phyloP scores from a whole-genome alignment of 768 basidiomycete species.

The Boletus insuetus region DNA sequence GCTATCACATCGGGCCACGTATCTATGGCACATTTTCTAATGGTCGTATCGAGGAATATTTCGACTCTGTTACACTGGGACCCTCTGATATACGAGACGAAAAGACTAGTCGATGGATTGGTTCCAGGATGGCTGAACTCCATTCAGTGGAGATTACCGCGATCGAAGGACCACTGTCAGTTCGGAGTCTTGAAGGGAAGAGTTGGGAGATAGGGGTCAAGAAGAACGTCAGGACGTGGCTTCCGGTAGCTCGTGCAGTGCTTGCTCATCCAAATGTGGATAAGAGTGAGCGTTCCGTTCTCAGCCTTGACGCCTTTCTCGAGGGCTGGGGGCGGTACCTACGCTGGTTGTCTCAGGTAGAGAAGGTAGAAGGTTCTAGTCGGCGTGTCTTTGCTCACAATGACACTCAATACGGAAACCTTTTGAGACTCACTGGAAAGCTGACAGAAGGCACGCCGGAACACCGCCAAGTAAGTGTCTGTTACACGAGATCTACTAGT shows the following conservation, averaged over 20 bases:
- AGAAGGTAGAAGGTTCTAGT: slow-evolving; percentile 57
- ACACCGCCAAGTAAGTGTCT: slow-evolving; percentile 66
- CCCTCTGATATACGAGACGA: slow-evolving; percentile 76
- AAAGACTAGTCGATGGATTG: slow-evolving; percentile 79
- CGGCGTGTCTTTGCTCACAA: slow-evolving; percentile 85
- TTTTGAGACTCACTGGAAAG: slow-evolving; percentile 62
- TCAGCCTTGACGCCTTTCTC: slow-evolving; percentile 66
- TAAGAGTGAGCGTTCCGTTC: slow-evolving; percentile 42
- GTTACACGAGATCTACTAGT: not conserved
- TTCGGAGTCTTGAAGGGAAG: slow-evolving; percentile 40
- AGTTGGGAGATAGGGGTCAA: slow-evolving; percentile 58
- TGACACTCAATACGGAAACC: slow-evolving; percentile 94
- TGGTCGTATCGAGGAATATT: slow-evolving; percentile 94
- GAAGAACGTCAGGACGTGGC: slow-evolving; percentile 71
- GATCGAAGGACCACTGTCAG: slow-evolving; percentile 48
- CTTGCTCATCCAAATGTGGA: slow-evolving; percentile 56
- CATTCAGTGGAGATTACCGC: slow-evolving; percentile 84
- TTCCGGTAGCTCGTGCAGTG: slow-evolving; percentile 69
- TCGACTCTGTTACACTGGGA: slow-evolving; percentile 80
- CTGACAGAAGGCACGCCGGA: slow-evolving; percentile 56
- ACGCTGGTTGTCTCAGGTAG: slow-evolving; percentile 62
- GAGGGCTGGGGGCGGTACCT: slow-evolving; percentile 67
- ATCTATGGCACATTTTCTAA: slow-evolving; percentile 96
- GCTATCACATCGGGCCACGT: slow-evolving; percentile 84
- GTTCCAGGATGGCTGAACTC: slow-evolving; percentile 92